Evolutionary conservation across 1,284 basidiomycete species (phyloP), one percentile per base, ranked within the genome.

Genomic region (Cryptococcus sp.): DNA sequence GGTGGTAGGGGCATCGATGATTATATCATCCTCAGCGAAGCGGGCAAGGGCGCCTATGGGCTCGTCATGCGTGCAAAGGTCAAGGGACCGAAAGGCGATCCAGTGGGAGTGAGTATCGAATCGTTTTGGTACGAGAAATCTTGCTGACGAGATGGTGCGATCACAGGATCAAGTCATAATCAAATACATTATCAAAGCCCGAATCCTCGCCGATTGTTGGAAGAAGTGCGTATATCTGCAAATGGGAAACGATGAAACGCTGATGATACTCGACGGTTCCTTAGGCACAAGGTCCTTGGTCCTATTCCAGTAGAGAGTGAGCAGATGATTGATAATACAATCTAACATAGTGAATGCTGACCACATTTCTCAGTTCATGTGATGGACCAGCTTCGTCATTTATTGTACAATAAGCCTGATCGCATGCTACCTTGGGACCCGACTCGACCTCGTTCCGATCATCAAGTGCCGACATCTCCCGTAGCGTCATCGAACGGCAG

Each of bases 171-270:
- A 82, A 58, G 80, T 97, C 56, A 88, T 98, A 66, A 93, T 98
- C 81, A 99, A 99, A 75, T 95, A 97, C 77, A 89, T 99, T 72
- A 95, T 98, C 83, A 99, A 99, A 80, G 93, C 91, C 57, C 89
- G 94, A 53, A 99, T 99, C 61, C 84, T 99, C 50, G 96, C 95
- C 20, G 95, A 99, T 80, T 99, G 94, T 76, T 99, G 96, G 96
- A 97, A 97, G 82, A 88, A 90, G 77, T 75, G 54, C 61, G 70
- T 67, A 3, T 22, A 47, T 22, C 17, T 46, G 45, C 40, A 8
- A 54, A 16, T 31, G 27, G 15, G 15, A 10, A 22, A 42, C 27
- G 20, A 23, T 23, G 23, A 25, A 23, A 55, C 55, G 50, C 53
- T 27, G 7, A 40, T 16, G 25, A 48, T 35, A 8, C 10, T 10